Percentiles rank a stretch among this genome's conserved stretches.
phyloP scores from a whole-genome alignment of 202 grass and related monocot genomes.

The Setaria viridis region DNA sequence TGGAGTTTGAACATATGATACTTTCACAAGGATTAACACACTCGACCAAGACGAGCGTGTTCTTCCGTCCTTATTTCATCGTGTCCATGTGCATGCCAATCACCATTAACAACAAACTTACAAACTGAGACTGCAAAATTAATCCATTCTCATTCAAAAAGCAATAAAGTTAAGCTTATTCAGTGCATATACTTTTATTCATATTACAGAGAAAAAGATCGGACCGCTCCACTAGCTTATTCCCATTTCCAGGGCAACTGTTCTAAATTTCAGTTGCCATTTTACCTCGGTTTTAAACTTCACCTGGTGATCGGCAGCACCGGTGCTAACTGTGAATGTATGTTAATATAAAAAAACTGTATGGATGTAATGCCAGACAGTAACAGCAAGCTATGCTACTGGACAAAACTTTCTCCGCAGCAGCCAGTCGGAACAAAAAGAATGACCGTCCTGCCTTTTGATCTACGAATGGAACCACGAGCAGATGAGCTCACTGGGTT shows the following conservation, averaged over 20 bases:
- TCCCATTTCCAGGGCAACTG: conserved; percentile 7
- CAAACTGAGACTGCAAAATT: background rate
- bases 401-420: background rate
- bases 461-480: conserved; percentile 19
- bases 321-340: background rate
- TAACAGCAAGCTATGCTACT: conserved; percentile 8
- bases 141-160: background rate
- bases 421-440: conserved; percentile 28
- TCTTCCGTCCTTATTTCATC: no score
- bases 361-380: background rate
- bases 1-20: no score
- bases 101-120: background rate
- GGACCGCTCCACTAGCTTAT: background rate
- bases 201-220: background rate
- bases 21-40: no score
- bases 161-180: conserved; percentile 6
- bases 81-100: background rate
- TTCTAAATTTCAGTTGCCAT: conserved; percentile 21
- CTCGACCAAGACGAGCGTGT: no score
- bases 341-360: no score
- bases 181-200: conserved; percentile 34
- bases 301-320: background rate
- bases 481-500: background rate
- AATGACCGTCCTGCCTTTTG: conserved; percentile 12
- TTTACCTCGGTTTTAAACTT: background rate